phyloP scores from a whole-genome alignment of 2,329 filamentous ascomycete genomes.

The Nemania sp. region DNA sequence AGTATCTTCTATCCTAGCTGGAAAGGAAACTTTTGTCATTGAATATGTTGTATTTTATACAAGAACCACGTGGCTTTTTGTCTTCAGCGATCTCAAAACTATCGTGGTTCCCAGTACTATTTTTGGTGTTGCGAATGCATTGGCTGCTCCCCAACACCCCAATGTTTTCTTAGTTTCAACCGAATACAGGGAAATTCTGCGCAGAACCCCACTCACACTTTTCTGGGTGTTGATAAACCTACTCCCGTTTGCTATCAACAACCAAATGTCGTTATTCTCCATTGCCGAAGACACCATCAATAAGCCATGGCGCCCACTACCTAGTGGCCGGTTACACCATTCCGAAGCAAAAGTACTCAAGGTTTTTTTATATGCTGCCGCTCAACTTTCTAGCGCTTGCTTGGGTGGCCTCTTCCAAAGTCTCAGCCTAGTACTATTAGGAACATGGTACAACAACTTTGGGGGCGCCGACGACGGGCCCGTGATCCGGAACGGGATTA shows the following conservation, averaged over 20 bases:
- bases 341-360: background rate
- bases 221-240: slow-evolving; percentile 49
- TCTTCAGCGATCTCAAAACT: slow-evolving; percentile 49
- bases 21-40: no score
- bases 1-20: no score
- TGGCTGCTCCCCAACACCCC: no score
- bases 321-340: slow-evolving; percentile 22
- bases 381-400: background rate
- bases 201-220: slow-evolving; percentile 2
- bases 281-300: slow-evolving; percentile 49
- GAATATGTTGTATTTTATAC: no score
- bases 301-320: slow-evolving; percentile 52
- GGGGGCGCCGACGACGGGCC: background rate
- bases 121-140: slow-evolving; percentile 49
- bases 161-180: no score
- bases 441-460: background rate
- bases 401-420: background rate
- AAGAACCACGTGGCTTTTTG: slow-evolving; percentile 49
- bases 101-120: slow-evolving; percentile 47
- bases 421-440: background rate
- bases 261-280: slow-evolving; percentile 44
- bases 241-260: slow-evolving; percentile 47
- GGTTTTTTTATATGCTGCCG: background rate
- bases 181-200: background rate
- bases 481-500: slow-evolving; percentile 4